These are phyloP conservation scores for Phaeosphaeria sp. DNA, from an alignment of 2,329 filamentous ascomycete species.

Conservation along the genomic window DNA sequence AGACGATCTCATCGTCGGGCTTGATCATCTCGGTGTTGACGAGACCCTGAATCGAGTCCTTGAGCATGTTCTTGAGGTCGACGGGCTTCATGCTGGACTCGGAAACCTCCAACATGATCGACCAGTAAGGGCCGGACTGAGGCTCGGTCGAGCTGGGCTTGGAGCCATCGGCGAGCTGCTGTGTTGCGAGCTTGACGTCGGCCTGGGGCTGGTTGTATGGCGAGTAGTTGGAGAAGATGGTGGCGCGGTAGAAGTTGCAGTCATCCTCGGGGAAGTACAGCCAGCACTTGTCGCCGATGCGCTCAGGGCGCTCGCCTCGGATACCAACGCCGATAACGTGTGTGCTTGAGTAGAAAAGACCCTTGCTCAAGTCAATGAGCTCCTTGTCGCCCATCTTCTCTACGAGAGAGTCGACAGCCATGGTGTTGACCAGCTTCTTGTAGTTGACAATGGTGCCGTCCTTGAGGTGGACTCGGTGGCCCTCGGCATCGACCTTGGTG, in stretches of 20 bases:
- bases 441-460: constrained; percentile 91
- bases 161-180: constrained; percentile 84
- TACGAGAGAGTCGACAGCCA: constrained; percentile 89
- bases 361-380: constrained; percentile 82
- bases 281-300: constrained; percentile 99
- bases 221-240: constrained; percentile 99
- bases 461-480: constrained; percentile 80
- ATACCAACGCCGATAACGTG: constrained; percentile 97
- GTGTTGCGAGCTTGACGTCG: constrained; percentile 83
- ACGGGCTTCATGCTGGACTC: constrained; percentile 96
- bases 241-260: constrained; percentile 98
- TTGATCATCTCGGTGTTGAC: constrained; percentile 98
- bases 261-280: constrained; percentile 99
- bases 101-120: constrained; percentile 98
- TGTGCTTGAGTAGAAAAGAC: constrained; percentile 94
- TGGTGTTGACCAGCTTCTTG: constrained; percentile 91
- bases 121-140: constrained; percentile 96
- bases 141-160: constrained; percentile 75
- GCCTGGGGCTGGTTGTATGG: constrained; percentile 93
- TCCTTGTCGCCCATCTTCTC: constrained; percentile 88
- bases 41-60: constrained; percentile 92
- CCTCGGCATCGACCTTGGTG: constrained; percentile 82
- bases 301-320: constrained; percentile 87
- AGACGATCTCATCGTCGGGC: constrained; percentile 91
- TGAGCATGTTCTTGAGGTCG: constrained; percentile 81